Evolutionary conservation across 2,329 filamentous ascomycete species (phyloP).

Genomic region (Apiospora phragmitis): DNA sequence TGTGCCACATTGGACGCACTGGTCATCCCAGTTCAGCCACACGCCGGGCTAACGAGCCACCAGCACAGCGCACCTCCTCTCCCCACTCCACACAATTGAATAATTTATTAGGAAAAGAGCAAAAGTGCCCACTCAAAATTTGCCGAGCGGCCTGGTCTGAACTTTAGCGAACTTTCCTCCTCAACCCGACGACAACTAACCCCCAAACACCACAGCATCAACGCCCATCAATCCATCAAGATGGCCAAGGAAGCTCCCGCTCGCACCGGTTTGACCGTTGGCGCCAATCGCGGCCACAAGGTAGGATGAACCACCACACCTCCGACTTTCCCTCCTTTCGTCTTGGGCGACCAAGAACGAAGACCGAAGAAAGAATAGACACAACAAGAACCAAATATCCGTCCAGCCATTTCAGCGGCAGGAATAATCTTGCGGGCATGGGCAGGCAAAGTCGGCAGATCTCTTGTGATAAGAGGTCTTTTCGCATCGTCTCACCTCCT

Average conservation of each 20-base stretch:
- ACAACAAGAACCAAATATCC: slow-evolving; percentile 10
- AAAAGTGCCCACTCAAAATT: slow-evolving; percentile 21
- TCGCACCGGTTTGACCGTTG: slow-evolving; percentile 45
- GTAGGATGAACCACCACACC: slow-evolving; percentile 45
- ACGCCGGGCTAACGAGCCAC: background rate
- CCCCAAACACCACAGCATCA: slow-evolving; percentile 33
- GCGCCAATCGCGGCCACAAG: slow-evolving; percentile 61
- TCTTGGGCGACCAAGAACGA: slow-evolving; percentile 18
- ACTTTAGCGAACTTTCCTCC: slow-evolving; percentile 8
- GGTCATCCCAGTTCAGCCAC: background rate
- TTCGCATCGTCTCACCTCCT: slow-evolving; percentile 66
- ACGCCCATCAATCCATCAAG: slow-evolving; percentile 19
- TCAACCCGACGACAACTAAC: slow-evolving; percentile 25
- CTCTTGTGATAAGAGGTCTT: slow-evolving; percentile 16
- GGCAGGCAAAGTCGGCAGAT: slow-evolving; percentile 10
- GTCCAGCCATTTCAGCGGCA: slow-evolving; percentile 1
- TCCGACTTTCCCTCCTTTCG: slow-evolving; percentile 13
- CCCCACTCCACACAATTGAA: slow-evolving; percentile 11
- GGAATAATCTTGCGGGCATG: slow-evolving; percentile 4
- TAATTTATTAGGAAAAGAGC: slow-evolving; percentile 8
- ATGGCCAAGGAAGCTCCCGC: slow-evolving; percentile 63
- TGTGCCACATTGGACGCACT: background rate
- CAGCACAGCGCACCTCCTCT: background rate
- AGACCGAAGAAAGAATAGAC: slow-evolving; percentile 11
- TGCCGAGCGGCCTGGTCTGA: slow-evolving; percentile 12